Evolutionary conservation across 2,329 filamentous ascomycete genomes (phyloP).

Genomic region (Aspergillus pseudoglaucus): DNA sequence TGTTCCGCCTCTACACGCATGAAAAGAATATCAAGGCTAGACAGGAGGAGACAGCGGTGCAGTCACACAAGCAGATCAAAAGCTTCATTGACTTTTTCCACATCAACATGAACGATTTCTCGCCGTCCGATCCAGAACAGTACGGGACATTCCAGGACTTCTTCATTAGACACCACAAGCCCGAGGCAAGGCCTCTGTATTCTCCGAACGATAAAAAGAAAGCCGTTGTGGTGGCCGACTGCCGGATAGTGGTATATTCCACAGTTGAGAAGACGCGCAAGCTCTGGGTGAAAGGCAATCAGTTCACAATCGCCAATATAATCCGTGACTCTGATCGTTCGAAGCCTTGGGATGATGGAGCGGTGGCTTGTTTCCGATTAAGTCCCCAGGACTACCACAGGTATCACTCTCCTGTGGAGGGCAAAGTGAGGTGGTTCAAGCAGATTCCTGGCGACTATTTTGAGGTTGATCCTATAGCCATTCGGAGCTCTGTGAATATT

Average conservation of each 20-base stretch:
- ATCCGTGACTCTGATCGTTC: conserved; percentile 29
- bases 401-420: conserved; percentile 40
- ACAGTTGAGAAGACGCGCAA: conserved; percentile 26
- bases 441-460: conserved; percentile 41
- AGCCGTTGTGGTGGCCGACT: conserved; percentile 32
- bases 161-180: conserved; percentile 30
- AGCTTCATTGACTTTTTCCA: conserved; percentile 16
- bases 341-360: conserved; percentile 27
- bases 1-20: conserved; percentile 33
- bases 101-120: conserved; percentile 22
- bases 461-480: conserved; percentile 34
- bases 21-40: conserved; percentile 25
- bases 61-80: conserved; percentile 31
- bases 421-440: conserved; percentile 31
- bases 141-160: conserved; percentile 36
- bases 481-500: conserved; percentile 31
- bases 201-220: conserved; percentile 18
- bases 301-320: conserved; percentile 38
- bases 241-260: conserved; percentile 31
- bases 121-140: conserved; percentile 26
- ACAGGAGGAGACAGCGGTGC: conserved; percentile 18
- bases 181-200: conserved; percentile 29
- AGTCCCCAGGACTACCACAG: conserved; percentile 43
- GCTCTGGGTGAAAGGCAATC: conserved; percentile 41
- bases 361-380: conserved; percentile 38